phyloP scores from a whole-genome alignment of 2,329 filamentous ascomycete species.

The Ophidiomyces ophidiicola region DNA sequence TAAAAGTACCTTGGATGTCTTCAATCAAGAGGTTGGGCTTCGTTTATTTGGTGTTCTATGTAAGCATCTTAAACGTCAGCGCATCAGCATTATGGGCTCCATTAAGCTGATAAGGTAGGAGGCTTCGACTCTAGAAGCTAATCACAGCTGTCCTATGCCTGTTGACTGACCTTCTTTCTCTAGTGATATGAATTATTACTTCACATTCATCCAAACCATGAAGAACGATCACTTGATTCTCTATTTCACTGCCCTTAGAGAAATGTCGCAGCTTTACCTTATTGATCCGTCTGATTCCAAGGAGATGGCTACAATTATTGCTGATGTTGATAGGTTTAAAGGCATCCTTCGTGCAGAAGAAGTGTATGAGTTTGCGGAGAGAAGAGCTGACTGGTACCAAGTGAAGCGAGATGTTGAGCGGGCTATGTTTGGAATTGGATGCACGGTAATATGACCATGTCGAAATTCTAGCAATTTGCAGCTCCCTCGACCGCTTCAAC shows the following conservation, averaged over 20 bases:
- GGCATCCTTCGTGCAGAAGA: constrained; percentile 92
- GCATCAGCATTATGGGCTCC: constrained; percentile 77
- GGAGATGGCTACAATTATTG: constrained; percentile 89
- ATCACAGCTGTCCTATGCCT: neutral
- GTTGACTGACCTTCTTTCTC: no score
- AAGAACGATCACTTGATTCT: constrained; percentile 71
- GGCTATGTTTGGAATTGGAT: constrained; percentile 95
- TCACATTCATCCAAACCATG: constrained; percentile 67
- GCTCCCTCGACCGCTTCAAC: no score
- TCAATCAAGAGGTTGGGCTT: constrained; percentile 93
- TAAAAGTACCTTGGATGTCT: constrained; percentile 95
- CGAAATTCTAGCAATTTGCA: constrained; percentile 9
- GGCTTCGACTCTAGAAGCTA: neutral
- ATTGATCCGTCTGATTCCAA: constrained; percentile 79
- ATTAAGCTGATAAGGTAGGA: constrained; percentile 70
- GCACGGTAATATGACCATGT: constrained; percentile 59
- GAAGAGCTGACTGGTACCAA: constrained; percentile 87
- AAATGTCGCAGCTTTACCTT: constrained; percentile 89
- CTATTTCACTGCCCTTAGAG: constrained; percentile 83
- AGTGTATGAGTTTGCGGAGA: constrained; percentile 92
- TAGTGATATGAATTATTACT: constrained; percentile 91
- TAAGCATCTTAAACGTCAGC: constrained; percentile 95
- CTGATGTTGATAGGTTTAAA: constrained; percentile 76
- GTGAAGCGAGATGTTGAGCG: constrained; percentile 81
- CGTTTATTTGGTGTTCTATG: constrained; percentile 83